A percentile compares a stretch with the other conserved stretches of the same genome.
phyloP scores from a whole-genome alignment of 2,329 filamentous ascomycete species.

The Sporothrix curviconia region DNA sequence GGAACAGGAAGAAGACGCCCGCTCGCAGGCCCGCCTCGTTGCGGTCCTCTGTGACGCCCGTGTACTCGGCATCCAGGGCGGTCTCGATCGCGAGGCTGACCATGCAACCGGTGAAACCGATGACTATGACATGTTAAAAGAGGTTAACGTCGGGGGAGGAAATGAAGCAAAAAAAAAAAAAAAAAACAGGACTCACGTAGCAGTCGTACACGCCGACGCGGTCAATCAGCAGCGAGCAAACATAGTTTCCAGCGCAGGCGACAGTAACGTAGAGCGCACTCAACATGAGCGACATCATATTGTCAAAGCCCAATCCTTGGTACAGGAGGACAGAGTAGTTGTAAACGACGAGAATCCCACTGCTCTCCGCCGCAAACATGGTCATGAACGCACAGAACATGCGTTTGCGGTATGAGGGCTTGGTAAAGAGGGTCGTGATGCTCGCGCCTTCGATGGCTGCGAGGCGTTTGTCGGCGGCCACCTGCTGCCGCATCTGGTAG shows the following conservation, averaged over 20 bases:
- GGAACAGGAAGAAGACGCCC: conserved; percentile 10
- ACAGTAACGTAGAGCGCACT: conserved; percentile 6
- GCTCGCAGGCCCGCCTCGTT: conserved; percentile 5
- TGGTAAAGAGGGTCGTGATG: neutral
- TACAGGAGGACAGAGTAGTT: conserved; percentile 6
- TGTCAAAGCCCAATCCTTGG: neutral
- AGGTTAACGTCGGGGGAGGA: neutral
- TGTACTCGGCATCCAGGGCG: neutral
- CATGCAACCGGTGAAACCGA: conserved; percentile 1
- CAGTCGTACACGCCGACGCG: neutral
- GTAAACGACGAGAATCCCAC: conserved; percentile 6
- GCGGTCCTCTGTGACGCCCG: neutral
- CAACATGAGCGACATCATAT: conserved; percentile 3
- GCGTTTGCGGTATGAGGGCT: conserved; percentile 2
- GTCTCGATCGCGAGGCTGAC: neutral
- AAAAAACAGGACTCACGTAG: neutral
- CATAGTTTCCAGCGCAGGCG: conserved; percentile 1
- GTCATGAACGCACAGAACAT: conserved; percentile 5
- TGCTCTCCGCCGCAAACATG: neutral
- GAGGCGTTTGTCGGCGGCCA: neutral
- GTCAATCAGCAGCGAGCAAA: conserved; percentile 3
- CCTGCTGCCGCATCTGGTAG: neutral
- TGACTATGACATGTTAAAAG: neutral
- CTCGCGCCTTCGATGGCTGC: neutral
- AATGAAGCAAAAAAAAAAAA: too few relatives aligned